These are phyloP conservation scores for Hirsutella rhossiliensis DNA, from an alignment of 2,329 filamentous ascomycete species.

Conservation along the genomic window DNA sequence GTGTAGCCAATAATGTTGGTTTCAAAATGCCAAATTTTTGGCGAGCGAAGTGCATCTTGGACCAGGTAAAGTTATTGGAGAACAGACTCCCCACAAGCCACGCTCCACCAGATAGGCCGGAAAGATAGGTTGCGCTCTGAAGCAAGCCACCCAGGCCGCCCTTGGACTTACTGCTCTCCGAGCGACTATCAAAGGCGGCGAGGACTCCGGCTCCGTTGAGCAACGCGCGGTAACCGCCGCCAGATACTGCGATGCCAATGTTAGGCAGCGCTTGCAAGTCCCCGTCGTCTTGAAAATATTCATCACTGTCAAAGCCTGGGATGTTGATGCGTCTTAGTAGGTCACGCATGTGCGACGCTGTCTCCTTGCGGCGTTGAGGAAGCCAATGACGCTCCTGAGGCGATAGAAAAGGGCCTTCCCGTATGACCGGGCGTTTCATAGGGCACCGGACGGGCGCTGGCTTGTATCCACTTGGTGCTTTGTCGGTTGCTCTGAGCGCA, in stretches of 20 bases:
- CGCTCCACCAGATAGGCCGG: constrained; percentile 69
- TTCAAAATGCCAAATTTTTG: constrained; percentile 27
- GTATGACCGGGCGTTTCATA: no score
- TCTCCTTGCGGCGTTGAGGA: constrained; percentile 55
- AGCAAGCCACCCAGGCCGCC: constrained; percentile 72
- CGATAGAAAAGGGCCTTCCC: no score
- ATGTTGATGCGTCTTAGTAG: constrained; percentile 65
- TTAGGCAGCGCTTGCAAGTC: constrained; percentile 29
- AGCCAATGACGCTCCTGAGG: constrained; percentile 67
- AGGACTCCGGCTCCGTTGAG: constrained; percentile 75
- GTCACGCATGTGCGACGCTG: constrained; percentile 62
- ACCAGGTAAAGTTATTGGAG: constrained; percentile 69
- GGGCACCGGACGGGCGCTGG: no score
- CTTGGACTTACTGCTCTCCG: constrained; percentile 25
- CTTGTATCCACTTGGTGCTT: no score
- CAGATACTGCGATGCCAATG: constrained; percentile 70
- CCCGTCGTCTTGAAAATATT: constrained; percentile 44
- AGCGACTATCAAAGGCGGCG: constrained; percentile 67
- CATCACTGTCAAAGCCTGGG: constrained; percentile 56
- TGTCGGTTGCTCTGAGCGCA: no score
- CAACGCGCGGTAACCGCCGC: constrained; percentile 79
- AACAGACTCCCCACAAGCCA: constrained; percentile 77
- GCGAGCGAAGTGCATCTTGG: constrained; percentile 21
- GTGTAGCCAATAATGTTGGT: constrained; percentile 25
- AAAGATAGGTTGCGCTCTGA: constrained; percentile 69